Evolutionary conservation across 345 rosid genomes (phyloP), one percentile per base, ranked within the genome.

Genomic region (Heritiera fomes): DNA sequence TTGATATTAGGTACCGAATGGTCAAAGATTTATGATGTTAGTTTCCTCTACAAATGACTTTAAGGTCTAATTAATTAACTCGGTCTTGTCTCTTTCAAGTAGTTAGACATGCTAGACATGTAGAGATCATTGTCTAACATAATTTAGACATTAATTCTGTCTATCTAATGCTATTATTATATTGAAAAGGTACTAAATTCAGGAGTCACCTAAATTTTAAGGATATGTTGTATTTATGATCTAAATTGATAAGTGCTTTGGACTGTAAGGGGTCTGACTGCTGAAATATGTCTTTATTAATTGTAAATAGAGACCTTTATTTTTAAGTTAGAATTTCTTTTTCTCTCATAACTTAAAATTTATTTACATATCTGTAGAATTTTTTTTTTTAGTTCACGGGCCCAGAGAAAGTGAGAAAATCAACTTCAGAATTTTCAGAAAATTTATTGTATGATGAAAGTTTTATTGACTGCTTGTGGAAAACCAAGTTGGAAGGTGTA

Each of bases 81-180:
- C 15, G 4, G 3, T 18, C 43, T 4, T 17, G 15, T 43, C 50
- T 67, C 49, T 67, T 10, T 67, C 30, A 67, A 67, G 30, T n/a
- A 12, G 71, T 67, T 66, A 67, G 52, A 67, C 71, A 60, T 38
- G 30, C 14, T 67, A 65, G 70, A 11, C 41, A 62, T 32, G 8
- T 63, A 63, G 20, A 34, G 45, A 64, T 34, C 18, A 15, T 64
- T 64, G 45, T 45, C 34, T 13, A 45, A 18, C 15, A 34, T 34
- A 34, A 38, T 14, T 34, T 38, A 15, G 46, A 65, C 20, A 40
- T 38, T 64, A 6, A 6, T 23, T 64, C 18, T 64, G 47, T 38
- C 46, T 38, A 38, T 64, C 23, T 55, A 15, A 8, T 64, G 41
- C 64, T 60, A 60, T 60, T 60, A 28, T 60, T 28, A 23, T 60